Evolutionary conservation across 805 yeast genomes (phyloP), one percentile per base, ranked within the genome.

Genomic region (Lipomyces yamanashiensis): DNA sequence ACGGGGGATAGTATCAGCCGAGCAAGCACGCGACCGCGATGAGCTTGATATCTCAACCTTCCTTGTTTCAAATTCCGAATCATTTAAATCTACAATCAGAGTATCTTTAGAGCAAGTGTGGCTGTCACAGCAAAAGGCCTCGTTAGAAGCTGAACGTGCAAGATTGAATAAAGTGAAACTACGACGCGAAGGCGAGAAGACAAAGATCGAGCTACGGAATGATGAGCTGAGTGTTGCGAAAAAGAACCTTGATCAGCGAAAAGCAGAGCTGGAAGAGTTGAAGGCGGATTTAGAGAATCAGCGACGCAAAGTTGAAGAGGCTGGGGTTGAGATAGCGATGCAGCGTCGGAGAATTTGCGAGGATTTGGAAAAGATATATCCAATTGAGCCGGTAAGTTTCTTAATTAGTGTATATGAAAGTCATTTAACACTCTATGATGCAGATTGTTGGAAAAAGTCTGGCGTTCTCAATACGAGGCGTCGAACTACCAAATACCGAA

Each of bases 401-500:
- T 61, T 28, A 10, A 12, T 23, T 28, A 5, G 28, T 28, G 28
- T 5, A 8, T 61, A 67, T 41, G 71, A 72, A 58, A 39, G 43
- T 39, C n/a, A 3, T 72, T 68, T 49, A 67, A n/a, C 48, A 21
- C 41, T 34, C 10, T 12, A 5, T 44, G 36, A 21, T 8, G 12
- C 34, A 47, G 55, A 67, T 67, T 15, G 57, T 62, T 9, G 63
- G 61, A 7, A 55, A 58, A 28, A 45, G 65, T 12, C 64, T 71
- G 36, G 67, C 64, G 19, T 77, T 76, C 66, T 69, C 77, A 17
- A 77, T 78, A n/a, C 70, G 78, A 41, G 77, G 75, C 13, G 58
- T 76, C 12, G 69, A 70, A 28, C 67, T 78, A 10, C 77, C 79
- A 5, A 71, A 73, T 56, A 54, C 68, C 12, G 21, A 43, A 28